Conservation (phyloP, 305 asterid genomes). For the Lippia alba region DNA sequence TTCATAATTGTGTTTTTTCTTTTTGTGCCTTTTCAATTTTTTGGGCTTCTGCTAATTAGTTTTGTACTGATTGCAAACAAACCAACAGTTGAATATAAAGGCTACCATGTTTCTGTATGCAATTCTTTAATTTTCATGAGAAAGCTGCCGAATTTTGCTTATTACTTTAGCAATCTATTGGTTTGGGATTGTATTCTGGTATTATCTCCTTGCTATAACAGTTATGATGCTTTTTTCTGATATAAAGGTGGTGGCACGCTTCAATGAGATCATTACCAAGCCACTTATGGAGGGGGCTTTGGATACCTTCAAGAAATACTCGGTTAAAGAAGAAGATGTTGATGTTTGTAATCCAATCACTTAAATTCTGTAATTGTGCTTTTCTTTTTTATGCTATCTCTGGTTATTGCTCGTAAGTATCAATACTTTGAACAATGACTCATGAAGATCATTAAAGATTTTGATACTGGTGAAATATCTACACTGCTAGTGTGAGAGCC, state of each 20-base stretch:
- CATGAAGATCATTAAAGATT: too few relatives aligned
- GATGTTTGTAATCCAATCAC: constrained; percentile 60
- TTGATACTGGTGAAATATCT: too few relatives aligned
- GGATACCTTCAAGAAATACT: constrained; percentile 82
- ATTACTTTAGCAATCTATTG: too few relatives aligned
- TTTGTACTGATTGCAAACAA: background rate
- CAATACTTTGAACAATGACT: too few relatives aligned
- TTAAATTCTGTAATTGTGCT: background rate
- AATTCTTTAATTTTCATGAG: background rate
- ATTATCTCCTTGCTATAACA: background rate
- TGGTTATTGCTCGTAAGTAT: background rate
- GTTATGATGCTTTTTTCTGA: constrained; percentile 31
- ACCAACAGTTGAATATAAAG: background rate
- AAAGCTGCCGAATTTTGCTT: background rate
- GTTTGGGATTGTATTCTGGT: too few relatives aligned
- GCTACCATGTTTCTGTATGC: constrained; percentile 1
- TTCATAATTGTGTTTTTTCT: background rate
- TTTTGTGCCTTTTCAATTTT: background rate
- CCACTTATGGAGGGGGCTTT: constrained; percentile 92
- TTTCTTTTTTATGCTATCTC: background rate
- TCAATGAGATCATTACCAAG: constrained; percentile 86
- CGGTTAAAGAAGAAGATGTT: constrained; percentile 81
- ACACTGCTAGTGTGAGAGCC: background rate
- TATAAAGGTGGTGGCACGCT: constrained; percentile 89
- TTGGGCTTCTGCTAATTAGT: background rate